Percentiles rank a stretch among this genome's conserved stretches.
Evolutionary conservation across 805 yeast species (phyloP).

Genomic region (Cyberlindnera galapagoensis): DNA sequence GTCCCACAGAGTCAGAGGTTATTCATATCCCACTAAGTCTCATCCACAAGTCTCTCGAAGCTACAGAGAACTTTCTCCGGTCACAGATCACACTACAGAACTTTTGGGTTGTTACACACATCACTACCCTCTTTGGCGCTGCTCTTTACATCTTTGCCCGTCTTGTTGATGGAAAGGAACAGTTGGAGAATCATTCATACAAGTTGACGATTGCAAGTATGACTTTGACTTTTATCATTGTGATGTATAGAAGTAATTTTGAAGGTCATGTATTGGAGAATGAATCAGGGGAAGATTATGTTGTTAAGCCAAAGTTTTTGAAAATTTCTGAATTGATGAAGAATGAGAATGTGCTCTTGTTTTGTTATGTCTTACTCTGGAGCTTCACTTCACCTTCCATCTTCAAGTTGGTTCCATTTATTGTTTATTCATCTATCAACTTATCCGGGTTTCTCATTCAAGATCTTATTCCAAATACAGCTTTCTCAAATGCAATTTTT

Average conservation of each 20-base stretch:
- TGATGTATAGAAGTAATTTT: constrained; percentile 17
- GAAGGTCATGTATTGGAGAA: constrained; percentile 13
- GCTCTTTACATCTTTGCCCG: constrained; percentile 6
- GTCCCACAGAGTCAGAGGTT: background rate
- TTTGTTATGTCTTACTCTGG: constrained; percentile 34
- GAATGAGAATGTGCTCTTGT: constrained; percentile 35
- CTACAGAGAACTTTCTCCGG: constrained; percentile 7
- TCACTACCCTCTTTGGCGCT: constrained; percentile 16
- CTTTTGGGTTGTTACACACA: constrained; percentile 21
- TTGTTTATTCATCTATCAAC: constrained; percentile 35
- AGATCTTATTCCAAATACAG: constrained; percentile 28
- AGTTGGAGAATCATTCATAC: constrained; percentile 9
- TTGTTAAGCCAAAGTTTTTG: constrained; percentile 11
- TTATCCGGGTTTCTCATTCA: constrained; percentile 26
- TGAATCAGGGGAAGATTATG: constrained; percentile 12
- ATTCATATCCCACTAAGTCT: constrained; percentile 7
- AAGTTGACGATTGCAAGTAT: constrained; percentile 16
- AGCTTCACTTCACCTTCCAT: constrained; percentile 26
- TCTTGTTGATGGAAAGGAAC: background rate
- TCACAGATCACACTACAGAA: constrained; percentile 17
- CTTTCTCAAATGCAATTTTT: constrained; percentile 27
- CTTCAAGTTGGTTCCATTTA: constrained; percentile 34
- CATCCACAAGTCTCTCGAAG: constrained; percentile 1
- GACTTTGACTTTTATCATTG: constrained; percentile 20
- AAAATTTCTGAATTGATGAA: constrained; percentile 30